Percentiles rank a stretch among this genome's conserved stretches.
Evolutionary conservation across 306 rosid genomes (phyloP).

Genomic region (Castanopsis chinensis): DNA sequence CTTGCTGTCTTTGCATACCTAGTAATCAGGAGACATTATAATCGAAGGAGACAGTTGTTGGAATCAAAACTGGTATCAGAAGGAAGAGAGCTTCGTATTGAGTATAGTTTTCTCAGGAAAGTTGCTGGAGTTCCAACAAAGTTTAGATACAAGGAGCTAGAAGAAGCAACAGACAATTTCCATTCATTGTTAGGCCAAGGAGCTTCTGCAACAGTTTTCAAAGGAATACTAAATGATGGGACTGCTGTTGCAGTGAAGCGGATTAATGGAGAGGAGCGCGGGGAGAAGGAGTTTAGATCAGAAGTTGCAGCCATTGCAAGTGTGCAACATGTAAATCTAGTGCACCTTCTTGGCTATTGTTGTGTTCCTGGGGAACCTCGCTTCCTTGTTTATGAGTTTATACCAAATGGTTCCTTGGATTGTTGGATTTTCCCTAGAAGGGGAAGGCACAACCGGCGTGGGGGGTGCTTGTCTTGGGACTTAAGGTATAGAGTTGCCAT

Average conservation of each 20-base stretch:
- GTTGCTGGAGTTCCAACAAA: conserved; percentile 85
- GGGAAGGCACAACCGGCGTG: conserved; percentile 12
- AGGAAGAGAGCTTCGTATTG: conserved; percentile 82
- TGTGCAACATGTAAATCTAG: conserved; percentile 80
- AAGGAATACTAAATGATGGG: conserved; percentile 75
- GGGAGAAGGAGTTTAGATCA: conserved; percentile 75
- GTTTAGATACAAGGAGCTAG: conserved; percentile 72
- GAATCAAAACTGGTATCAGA: conserved; percentile 54
- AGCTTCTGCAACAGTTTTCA: conserved; percentile 74
- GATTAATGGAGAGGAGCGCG: conserved; percentile 54
- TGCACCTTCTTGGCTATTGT: conserved; percentile 71
- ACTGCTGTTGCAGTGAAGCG: conserved; percentile 78
- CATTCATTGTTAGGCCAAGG: conserved; percentile 64
- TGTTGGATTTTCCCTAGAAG: conserved; percentile 68
- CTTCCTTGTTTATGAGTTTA: conserved; percentile 66
- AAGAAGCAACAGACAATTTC: conserved; percentile 76
- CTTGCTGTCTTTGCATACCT: conserved; percentile 57
- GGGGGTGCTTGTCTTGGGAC: conserved; percentile 75
- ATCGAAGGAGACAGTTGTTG: conserved; percentile 38
- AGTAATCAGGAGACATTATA: conserved; percentile 50
- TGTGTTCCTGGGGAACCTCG: conserved; percentile 51
- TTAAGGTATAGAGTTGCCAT: conserved; percentile 61
- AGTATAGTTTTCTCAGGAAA: conserved; percentile 82
- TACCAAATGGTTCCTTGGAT: conserved; percentile 78
- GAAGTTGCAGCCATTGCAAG: conserved; percentile 94